These are phyloP conservation scores for Backusella westeae DNA, from an alignment of 192 early-diverging fungal genomes.

Conservation along the genomic window DNA sequence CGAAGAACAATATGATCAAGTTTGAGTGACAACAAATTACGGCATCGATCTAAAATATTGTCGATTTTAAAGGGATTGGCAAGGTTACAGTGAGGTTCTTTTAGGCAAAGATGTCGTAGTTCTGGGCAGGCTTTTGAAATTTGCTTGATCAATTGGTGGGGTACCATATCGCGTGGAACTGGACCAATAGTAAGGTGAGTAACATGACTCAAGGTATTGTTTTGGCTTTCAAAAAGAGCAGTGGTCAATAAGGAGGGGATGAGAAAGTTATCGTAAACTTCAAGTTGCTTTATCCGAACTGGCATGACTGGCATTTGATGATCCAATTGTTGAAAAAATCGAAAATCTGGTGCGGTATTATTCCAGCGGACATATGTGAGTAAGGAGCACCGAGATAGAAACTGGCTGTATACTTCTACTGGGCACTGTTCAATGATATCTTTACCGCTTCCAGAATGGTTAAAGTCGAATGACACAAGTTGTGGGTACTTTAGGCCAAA, in stretches of 20 bases:
- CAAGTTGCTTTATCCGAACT: not conserved
- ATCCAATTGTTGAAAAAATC: not conserved
- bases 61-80: not conserved
- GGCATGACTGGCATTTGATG: not conserved
- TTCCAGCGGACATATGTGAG: not conserved
- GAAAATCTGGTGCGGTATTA: not conserved
- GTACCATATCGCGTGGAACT: constrained; percentile 5
- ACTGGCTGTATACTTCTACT: not conserved
- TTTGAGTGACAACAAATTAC: not conserved
- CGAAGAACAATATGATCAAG: constrained; percentile 4
- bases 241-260: not conserved
- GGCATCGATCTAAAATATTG: not conserved
- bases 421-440: not conserved
- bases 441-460: not conserved
- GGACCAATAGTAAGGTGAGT: not conserved
- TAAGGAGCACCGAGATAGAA: not conserved
- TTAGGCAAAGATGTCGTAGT: not conserved
- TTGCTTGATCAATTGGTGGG: not conserved
- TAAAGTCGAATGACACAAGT: not conserved
- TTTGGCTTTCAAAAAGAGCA: constrained; percentile 1
- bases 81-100: not conserved
- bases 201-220: not conserved
- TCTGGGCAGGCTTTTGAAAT: not conserved
- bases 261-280: not conserved
- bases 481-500: not conserved